phyloP scores from a whole-genome alignment of 768 basidiomycete species.

The Russula griseocarnosa region DNA sequence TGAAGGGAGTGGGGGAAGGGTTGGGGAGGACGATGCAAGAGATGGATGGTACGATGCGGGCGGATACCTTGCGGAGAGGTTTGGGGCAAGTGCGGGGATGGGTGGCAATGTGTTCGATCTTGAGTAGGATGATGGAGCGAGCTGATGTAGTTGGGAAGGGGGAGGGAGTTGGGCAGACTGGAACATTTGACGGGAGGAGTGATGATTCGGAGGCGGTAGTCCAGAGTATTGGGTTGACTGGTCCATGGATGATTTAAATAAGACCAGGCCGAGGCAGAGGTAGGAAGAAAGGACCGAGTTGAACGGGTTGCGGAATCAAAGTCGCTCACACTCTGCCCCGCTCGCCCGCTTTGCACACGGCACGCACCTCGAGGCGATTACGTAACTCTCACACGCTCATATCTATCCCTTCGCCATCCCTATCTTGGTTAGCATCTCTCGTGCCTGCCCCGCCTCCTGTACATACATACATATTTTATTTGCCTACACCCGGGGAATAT shows the following conservation, averaged over 20 bases:
- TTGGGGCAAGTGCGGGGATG: slow-evolving; percentile 33
- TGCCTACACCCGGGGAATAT: not conserved
- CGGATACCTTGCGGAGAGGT: slow-evolving; percentile 34
- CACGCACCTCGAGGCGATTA: slow-evolving; percentile 20
- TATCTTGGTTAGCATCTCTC: slow-evolving; percentile 14
- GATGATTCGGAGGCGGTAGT: slow-evolving; percentile 28
- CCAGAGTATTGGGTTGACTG: slow-evolving; percentile 30
- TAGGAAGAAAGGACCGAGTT: slow-evolving; percentile 1
- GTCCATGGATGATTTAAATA: slow-evolving; percentile 31
- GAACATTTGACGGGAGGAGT: slow-evolving; percentile 38
- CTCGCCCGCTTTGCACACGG: slow-evolving; percentile 8
- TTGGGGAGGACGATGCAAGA: slow-evolving; percentile 33
- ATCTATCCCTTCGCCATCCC: not conserved
- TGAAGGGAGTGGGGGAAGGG: slow-evolving; percentile 33
- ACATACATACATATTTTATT: too few relatives aligned
- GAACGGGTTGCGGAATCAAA: slow-evolving; percentile 16
- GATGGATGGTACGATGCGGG: slow-evolving; percentile 39
- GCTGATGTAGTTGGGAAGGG: slow-evolving; percentile 41
- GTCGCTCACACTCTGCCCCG: slow-evolving; percentile 4
- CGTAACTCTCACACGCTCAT: slow-evolving; percentile 18
- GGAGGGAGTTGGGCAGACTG: slow-evolving; percentile 44
- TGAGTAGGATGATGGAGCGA: slow-evolving; percentile 36
- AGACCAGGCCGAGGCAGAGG: slow-evolving; percentile 18
- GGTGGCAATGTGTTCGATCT: slow-evolving; percentile 45
- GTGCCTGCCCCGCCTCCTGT: slow-evolving; percentile 2